These are phyloP conservation scores for Rhynchospora pubera DNA, from an alignment of 176 grass and related monocot genomes.

Conservation along the genomic window DNA sequence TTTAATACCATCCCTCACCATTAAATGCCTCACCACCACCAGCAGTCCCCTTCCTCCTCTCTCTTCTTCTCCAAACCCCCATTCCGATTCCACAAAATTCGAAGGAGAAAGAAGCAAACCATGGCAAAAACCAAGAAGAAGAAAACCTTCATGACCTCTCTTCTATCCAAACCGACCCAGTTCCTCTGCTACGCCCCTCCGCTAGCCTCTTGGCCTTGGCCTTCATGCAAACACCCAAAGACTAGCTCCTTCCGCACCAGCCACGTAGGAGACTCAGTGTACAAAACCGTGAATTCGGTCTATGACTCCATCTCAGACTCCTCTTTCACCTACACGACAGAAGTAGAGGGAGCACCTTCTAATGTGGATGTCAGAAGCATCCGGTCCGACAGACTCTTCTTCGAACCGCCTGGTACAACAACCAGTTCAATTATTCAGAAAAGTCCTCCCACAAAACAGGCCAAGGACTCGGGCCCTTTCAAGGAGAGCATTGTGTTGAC, in stretches of 20 bases:
- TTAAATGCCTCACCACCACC: slow-evolving; percentile 16
- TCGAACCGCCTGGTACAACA: slow-evolving; percentile 40
- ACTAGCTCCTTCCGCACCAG: slow-evolving; percentile 61
- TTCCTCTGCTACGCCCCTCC: slow-evolving; percentile 41
- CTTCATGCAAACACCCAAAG: slow-evolving; percentile 68
- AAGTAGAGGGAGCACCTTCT: slow-evolving; percentile 6
- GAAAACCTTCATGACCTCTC: slow-evolving; percentile 10
- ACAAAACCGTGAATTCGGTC: slow-evolving; percentile 54
- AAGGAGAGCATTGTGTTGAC: slow-evolving; percentile 18
- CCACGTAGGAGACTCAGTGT: slow-evolving; percentile 27
- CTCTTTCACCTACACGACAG: background rate
- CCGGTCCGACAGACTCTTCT: slow-evolving; percentile 62
- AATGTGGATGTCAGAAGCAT: slow-evolving; percentile 41
- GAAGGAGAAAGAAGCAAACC: slow-evolving; percentile 19
- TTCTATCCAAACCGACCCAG: slow-evolving; percentile 9
- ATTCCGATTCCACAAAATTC: slow-evolving; percentile 38
- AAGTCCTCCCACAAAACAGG: background rate
- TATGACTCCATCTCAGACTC: slow-evolving; percentile 33
- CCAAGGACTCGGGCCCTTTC: background rate
- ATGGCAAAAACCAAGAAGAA: slow-evolving; percentile 18
- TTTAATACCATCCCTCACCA: slow-evolving; percentile 13
- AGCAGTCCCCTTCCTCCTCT: slow-evolving; percentile 31
- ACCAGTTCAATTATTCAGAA: slow-evolving; percentile 5
- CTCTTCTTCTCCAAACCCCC: slow-evolving; percentile 28
- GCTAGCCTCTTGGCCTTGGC: slow-evolving; percentile 63